Evolutionary conservation across 2,329 filamentous ascomycete genomes (phyloP).

Genomic region (Bretziella fagacearum): DNA sequence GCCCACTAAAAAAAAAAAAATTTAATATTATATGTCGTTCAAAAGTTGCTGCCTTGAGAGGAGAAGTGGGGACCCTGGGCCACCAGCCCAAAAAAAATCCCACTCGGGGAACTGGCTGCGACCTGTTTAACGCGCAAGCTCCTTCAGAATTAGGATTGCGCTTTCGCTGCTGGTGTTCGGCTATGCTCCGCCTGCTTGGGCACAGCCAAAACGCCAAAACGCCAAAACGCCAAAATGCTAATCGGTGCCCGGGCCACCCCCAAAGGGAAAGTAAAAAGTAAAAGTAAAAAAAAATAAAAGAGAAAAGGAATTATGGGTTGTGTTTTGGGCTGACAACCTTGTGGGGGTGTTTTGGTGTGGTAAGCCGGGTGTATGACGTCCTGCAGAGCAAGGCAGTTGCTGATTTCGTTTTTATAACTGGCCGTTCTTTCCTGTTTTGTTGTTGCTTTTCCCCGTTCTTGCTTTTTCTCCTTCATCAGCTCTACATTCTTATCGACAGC

Average conservation of each 20-base stretch:
- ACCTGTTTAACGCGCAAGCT: not conserved
- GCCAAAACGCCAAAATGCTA: not conserved
- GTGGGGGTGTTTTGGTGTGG: not conserved
- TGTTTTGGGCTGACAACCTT: not conserved
- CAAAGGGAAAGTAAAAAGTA: not conserved
- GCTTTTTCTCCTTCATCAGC: conserved; percentile 1
- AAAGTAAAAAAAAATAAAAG: not conserved
- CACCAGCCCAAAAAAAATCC: not conserved
- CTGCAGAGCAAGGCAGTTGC: not conserved
- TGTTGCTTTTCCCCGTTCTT: not conserved
- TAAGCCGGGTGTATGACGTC: not conserved
- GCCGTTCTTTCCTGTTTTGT: not conserved
- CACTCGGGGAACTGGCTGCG: not conserved
- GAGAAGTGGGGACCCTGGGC: not conserved
- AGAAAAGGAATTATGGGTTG: not conserved
- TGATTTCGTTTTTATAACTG: not conserved
- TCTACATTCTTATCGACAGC: not conserved
- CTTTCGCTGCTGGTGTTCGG: not conserved
- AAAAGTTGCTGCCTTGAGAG: not conserved
- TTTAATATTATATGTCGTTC: too few relatives aligned
- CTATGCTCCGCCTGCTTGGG: conserved; percentile 2
- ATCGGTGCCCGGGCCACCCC: not conserved
- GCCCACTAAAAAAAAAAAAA: not conserved
- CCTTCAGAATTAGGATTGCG: not conserved
- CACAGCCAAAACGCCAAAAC: conserved; percentile 1